Conservation (phyloP, 2,329 filamentous ascomycete species). For the Colletotrichum tropicicola region DNA sequence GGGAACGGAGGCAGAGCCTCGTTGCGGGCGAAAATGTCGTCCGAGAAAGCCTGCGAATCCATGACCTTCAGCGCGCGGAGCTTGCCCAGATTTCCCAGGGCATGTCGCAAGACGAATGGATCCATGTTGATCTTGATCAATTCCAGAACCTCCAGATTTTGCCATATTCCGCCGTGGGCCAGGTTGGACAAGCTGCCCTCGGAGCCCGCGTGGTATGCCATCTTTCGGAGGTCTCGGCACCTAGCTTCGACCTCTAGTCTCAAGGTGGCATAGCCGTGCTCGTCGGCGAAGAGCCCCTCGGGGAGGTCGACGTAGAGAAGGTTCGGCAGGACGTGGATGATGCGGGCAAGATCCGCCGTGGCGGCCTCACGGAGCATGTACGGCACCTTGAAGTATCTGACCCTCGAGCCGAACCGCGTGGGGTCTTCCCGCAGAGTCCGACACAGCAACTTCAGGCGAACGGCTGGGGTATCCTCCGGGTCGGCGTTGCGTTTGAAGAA, state of each 20-base stretch:
- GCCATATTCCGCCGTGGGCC: constrained; percentile 72
- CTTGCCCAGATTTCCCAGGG: constrained; percentile 71
- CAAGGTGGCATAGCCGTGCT: constrained; percentile 77
- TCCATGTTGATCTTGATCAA: constrained; percentile 75
- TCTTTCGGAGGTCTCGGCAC: constrained; percentile 86
- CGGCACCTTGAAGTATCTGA: constrained; percentile 85
- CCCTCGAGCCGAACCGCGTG: constrained; percentile 71
- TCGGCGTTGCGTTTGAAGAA: constrained; percentile 81
- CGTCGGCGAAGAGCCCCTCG: constrained; percentile 86
- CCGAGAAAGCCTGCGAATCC: constrained; percentile 75
- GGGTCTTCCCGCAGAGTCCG: constrained; percentile 83
- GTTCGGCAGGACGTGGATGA: constrained; percentile 85
- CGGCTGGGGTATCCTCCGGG: constrained; percentile 80
- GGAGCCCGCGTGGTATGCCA: constrained; percentile 82
- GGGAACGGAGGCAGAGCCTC: constrained; percentile 78
- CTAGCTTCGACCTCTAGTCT: constrained; percentile 85
- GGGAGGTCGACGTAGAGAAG: constrained; percentile 91
- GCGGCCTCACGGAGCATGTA: constrained; percentile 94
- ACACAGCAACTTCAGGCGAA: constrained; percentile 80
- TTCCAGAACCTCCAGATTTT: constrained; percentile 77
- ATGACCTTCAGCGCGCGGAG: constrained; percentile 80
- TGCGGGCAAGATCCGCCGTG: constrained; percentile 84
- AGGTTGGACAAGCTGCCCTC: constrained; percentile 81
- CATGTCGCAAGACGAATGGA: constrained; percentile 74
- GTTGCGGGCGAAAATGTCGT: constrained; percentile 77